Conservation (phyloP, 306 rosid genomes). For the Fragaria vesca region DNA sequence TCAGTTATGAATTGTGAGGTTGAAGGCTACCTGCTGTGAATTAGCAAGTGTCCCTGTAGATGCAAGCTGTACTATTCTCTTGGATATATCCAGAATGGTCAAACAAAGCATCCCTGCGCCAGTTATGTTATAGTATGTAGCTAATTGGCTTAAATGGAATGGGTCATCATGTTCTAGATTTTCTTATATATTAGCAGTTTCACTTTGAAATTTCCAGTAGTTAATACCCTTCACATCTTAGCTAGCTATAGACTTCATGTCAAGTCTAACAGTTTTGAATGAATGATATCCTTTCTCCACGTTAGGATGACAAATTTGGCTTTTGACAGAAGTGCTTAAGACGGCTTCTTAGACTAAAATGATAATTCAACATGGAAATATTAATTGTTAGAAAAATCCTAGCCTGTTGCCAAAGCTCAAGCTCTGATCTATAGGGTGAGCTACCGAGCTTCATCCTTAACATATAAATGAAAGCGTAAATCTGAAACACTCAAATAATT, state of each 20-base stretch:
- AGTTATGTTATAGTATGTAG: not conserved
- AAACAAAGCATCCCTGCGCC: not conserved
- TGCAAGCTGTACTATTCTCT: not conserved
- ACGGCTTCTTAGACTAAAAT: not conserved
- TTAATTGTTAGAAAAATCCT: not conserved
- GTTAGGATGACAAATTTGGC: not conserved
- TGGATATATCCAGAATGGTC: not conserved
- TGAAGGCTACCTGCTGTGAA: not conserved
- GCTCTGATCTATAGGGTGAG: not conserved
- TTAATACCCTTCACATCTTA: not conserved
- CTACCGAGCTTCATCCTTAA: slow-evolving; percentile 3
- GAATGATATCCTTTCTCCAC: not conserved
- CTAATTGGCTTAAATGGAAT: not conserved
- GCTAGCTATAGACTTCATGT: not conserved
- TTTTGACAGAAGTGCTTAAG: not conserved
- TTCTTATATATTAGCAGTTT: not conserved
- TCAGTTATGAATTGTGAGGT: not conserved
- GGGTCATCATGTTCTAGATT: not conserved
- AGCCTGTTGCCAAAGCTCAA: not conserved
- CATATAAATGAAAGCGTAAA: not conserved
- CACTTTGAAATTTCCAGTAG: not conserved
- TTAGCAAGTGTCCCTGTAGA: not conserved
- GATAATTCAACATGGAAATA: not conserved
- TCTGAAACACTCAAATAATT: too few relatives aligned
- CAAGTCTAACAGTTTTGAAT: not conserved